Base-by-base conservation (phyloP, 495 filamentous ascomycete genomes). In the Penicillium pancosmium region DNA sequence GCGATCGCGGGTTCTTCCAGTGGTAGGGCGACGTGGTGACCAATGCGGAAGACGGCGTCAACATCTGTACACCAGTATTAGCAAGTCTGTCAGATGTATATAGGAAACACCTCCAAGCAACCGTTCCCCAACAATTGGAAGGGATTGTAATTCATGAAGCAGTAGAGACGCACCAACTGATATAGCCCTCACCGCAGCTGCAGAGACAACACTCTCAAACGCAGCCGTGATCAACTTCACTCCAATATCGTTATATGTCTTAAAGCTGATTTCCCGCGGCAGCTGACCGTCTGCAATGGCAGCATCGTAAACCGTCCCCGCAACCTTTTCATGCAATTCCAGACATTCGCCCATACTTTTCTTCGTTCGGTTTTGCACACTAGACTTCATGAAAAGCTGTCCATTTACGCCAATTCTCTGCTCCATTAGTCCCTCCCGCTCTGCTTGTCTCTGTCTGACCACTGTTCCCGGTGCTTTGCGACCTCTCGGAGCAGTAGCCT, bases 41-140 rank as follows among this genome's bases (percentile, higher is more conserved):
- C 65, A 46, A 75, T 71, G 47, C 66, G 58, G 48, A 56, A 72
- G 36, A 73, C 43, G 19, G 67, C 53, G 38, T 75, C 61, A 49
- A 65, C 63, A 58, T 73, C 72, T 74, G 36, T 4, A 51, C 13
- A 36, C 12, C 1, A 36, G 46, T 15, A 23, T 48, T 33, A 59
- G 47, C 31, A 49, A 38, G 12, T 2, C 5, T 21, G 5, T 35
- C 6, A 31, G 27, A 31, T 7, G 27, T 31, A 31, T 15, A 23
- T 55, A 55, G 9, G 5, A 33, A 19, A 6, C 35, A 21, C 4
- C 1, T 21, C 23, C 19, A 54, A 41, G 34, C 5, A 27, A 34
- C 16, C 19, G n/a, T 18, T 18, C 16, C 23, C 7, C 7, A 5
- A 8, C 27, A 23, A 3, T 23, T 31, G 27, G 27, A 9, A 31